Percentiles rank a stretch among this genome's conserved stretches.
Evolutionary conservation across 2,329 filamentous ascomycete species (phyloP).

Genomic region (Aspergillus fischeri): DNA sequence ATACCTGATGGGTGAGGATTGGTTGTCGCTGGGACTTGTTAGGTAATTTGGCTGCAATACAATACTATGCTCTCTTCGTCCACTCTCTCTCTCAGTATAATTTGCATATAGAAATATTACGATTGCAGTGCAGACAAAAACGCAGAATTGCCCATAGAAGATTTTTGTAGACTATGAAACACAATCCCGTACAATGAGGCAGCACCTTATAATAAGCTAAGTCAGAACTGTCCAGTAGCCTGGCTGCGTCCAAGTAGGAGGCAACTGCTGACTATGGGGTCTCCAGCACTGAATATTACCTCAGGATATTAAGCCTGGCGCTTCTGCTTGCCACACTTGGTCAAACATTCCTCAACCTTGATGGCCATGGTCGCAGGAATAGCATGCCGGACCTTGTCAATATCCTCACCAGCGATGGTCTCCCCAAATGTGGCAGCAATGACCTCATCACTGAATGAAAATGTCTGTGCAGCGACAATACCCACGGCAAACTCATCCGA

Average conservation of each 20-base stretch:
- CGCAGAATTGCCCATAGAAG: too few relatives aligned
- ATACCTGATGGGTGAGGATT: too few relatives aligned
- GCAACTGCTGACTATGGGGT: not conserved
- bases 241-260: not conserved
- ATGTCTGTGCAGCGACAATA: constrained; percentile 16
- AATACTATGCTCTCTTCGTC: too few relatives aligned
- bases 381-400: constrained; percentile 15
- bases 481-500: constrained; percentile 19
- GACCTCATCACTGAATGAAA: constrained; percentile 17
- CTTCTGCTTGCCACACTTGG: constrained; percentile 21
- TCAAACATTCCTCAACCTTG: constrained; percentile 21
- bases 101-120: too few relatives aligned
- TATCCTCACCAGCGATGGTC: constrained; percentile 19
- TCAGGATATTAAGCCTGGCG: constrained; percentile 1
- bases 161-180: too few relatives aligned
- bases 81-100: too few relatives aligned
- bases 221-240: not conserved
- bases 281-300: not conserved
- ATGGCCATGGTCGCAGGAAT: constrained; percentile 16
- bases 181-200: too few relatives aligned
- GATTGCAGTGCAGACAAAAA: too few relatives aligned
- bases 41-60: constrained; percentile 1
- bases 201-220: not conserved
- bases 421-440: constrained; percentile 17
- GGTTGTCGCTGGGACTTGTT: too few relatives aligned